Evolutionary conservation across 805 yeast genomes (phyloP).

Genomic region (Peterozyma xylosa): DNA sequence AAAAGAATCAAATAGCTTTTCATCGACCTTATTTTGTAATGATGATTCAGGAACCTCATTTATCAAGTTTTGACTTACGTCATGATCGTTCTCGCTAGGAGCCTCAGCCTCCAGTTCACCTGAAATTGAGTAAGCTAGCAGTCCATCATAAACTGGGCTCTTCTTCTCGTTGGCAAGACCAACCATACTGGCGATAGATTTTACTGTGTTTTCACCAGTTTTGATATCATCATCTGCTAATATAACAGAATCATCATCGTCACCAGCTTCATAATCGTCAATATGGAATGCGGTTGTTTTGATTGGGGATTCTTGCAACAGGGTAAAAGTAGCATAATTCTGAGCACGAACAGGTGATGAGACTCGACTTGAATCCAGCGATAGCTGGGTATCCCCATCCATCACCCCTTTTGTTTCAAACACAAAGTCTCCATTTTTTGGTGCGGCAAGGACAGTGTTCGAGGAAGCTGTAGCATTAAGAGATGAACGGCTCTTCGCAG

Average conservation of each 20-base stretch:
- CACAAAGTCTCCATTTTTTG: too few species aligned
- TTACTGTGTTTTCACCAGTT: not conserved
- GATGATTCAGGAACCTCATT: too few species aligned
- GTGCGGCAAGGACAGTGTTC: too few species aligned
- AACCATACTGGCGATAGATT: not conserved
- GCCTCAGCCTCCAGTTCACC: not conserved
- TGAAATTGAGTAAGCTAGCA: not conserved
- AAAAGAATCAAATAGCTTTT: too few species aligned
- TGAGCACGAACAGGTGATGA: too few species aligned
- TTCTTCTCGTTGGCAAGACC: not conserved
- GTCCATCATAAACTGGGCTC: not conserved
- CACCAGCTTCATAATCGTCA: conserved; percentile 1
- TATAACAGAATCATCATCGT: conserved; percentile 8
- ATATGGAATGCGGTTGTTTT: conserved; percentile 3
- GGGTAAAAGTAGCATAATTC: not conserved
- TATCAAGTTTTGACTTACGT: too few species aligned
- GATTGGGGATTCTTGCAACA: not conserved
- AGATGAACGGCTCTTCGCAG: too few species aligned
- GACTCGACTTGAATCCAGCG: too few species aligned
- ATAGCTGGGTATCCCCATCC: too few species aligned
- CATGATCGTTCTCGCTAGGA: not conserved
- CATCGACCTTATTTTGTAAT: too few species aligned
- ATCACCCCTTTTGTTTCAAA: too few species aligned
- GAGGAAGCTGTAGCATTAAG: too few species aligned
- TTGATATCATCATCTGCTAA: conserved; percentile 8